Base-by-base conservation (phyloP, 164 flowering plant species). In the Piper longum region DNA sequence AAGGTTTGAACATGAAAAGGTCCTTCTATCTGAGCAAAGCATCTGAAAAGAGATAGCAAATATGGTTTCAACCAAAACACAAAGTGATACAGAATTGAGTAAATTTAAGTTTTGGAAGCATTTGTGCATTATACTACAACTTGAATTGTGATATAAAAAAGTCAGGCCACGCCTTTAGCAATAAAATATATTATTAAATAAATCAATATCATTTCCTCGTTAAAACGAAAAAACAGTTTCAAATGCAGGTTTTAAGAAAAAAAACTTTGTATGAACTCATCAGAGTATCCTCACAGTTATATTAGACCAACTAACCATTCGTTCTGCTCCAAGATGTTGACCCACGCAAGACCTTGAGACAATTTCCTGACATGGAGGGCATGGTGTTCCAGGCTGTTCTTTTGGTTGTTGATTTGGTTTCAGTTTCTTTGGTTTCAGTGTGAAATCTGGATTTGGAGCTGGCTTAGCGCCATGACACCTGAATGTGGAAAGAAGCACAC, bases 391-490 rank as follows among this genome's bases (percentile, higher is more conserved):
- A 64, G 96, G 84, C 48, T 79, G 80, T 60, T 64, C 41, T 75
- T 87, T 87, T 64, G 36, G 70, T 54, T 66, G 80, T 70, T 65
- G 75, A 70, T 78, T 72, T 41, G 63, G 66, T 73, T 80, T 89
- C 74, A 80, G 83, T 68, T 86, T 87, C 89, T 82, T 92, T 57
- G 96, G 90, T 75, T 84, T 87, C 73, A 89, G 75, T 26, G 89
- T 79, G 70, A 86, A 89, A 63, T 89, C 96, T 43, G 82, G 89
- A 54, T 80, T 81, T 60, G 96, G 91, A 62, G 96, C 86, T 72
- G 98, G 96, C 72, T 67, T 82, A 67, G 96, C 86, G 56, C 86
- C 98, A 80, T 92, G 98, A 62, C 98, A 92, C 77, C 98, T 89
- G 76, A 67, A 69, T 54, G 64, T 17, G 14, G 9, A 57, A 26